phyloP scores from a whole-genome alignment of 495 filamentous ascomycete species.

The Sphaerosporella brunnea region DNA sequence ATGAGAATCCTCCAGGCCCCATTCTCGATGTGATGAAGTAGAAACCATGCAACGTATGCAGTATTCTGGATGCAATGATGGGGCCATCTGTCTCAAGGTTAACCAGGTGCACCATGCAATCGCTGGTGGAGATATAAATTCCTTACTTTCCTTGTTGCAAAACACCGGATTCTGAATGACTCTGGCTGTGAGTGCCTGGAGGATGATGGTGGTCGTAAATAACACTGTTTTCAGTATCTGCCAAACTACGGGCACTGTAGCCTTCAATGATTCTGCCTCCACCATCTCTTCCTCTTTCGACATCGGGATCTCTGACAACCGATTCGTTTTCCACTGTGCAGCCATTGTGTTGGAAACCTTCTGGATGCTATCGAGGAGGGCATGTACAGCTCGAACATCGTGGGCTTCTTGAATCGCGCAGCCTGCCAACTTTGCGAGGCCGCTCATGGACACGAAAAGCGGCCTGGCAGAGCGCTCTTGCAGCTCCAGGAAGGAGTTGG shows the following conservation, averaged over 20 bases:
- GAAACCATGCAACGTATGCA: slow-evolving; percentile 63
- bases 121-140: too few species aligned
- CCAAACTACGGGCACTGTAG: slow-evolving; percentile 64
- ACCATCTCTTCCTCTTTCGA: slow-evolving; percentile 56
- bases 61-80: slow-evolving; percentile 52
- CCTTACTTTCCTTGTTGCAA: slow-evolving; percentile 38
- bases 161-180: slow-evolving; percentile 40
- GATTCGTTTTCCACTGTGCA: slow-evolving; percentile 70
- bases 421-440: slow-evolving; percentile 57
- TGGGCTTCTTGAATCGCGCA: slow-evolving; percentile 50
- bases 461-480: slow-evolving; percentile 39
- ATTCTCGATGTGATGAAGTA: slow-evolving; percentile 75
- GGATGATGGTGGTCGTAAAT: slow-evolving; percentile 58
- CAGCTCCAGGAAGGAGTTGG: slow-evolving; percentile 32
- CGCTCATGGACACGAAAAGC: slow-evolving; percentile 57
- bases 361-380: slow-evolving; percentile 46
- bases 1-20: slow-evolving; percentile 52
- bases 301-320: slow-evolving; percentile 64
- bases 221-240: slow-evolving; percentile 60
- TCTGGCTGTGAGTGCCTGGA: slow-evolving; percentile 55
- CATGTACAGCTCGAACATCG: slow-evolving; percentile 42
- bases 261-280: slow-evolving; percentile 47
- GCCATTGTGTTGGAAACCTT: slow-evolving; percentile 52
- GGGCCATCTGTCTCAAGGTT: slow-evolving; percentile 39
- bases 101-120: too few species aligned